Evolutionary conservation across 768 basidiomycete genomes (phyloP), one percentile per base, ranked within the genome.

Genomic region (Trametes cingulata): DNA sequence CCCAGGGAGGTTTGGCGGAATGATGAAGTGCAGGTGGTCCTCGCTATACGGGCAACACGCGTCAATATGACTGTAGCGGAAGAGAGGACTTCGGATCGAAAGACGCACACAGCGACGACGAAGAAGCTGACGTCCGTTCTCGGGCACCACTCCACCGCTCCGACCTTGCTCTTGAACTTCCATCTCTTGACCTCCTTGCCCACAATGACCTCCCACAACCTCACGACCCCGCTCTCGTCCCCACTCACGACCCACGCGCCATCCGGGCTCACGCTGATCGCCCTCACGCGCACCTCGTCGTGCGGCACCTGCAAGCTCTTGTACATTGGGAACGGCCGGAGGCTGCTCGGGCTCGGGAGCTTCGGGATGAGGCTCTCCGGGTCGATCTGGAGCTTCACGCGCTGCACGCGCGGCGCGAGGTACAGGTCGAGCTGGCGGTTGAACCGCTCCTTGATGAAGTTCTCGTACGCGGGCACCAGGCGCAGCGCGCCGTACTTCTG

Each of bases 341-440:
- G 77, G 69, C 91, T 95, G 68, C 78, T 88, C 10, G 96, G 95
- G 66, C 90, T 92, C 1, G 97, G 97, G 9, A 99, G 80, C 74
- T 97, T 95, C 20, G 97, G 97, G 36, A 99, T 87, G 29, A 99
- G 79, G 47, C 88, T 90, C 65, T 87, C 85, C 0, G 96, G 95
- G 69, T 98, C 93, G 52, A 97, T 91, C 68, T 93, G 93, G 33
- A 98, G 84, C 72, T 92, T 93, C 53, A 81, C 84, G 54, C 92
- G 79, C 66, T 93, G 90, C 63, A 97, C 85, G 46, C 97, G 84
- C 36, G 97, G 96, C 3, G 97, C 97, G 45, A 99, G 86, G 71
- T 99, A 99, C 19, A 99, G 79, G 73, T 99, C 97, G 36, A 99
- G 83, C 74, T 96, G 95, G 20, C 97, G 87, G 68, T 83, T 85